Evolutionary conservation across 129 eudicot genomes (phyloP).

Genomic region (Gnaphalium uliginosum): DNA sequence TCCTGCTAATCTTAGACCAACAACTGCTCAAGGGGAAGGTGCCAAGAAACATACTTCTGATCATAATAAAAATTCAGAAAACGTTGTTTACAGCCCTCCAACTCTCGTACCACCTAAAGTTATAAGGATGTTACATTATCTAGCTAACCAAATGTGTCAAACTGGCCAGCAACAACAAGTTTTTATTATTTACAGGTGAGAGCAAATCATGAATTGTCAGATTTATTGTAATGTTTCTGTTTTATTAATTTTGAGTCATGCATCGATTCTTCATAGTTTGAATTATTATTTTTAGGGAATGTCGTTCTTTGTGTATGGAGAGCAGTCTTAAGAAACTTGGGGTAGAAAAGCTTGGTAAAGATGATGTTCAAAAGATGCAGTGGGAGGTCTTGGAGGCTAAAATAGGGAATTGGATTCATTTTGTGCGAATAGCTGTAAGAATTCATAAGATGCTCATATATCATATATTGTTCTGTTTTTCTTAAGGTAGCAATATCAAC

Average conservation of each 20-base stretch:
- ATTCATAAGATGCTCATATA: background rate
- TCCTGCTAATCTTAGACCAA: constrained; percentile 62
- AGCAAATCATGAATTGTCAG: background rate
- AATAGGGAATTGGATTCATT: constrained; percentile 94
- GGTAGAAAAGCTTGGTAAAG: constrained; percentile 83
- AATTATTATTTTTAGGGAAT: constrained; percentile 52
- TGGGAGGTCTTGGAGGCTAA: constrained; percentile 96
- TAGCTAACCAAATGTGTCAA: constrained; percentile 75
- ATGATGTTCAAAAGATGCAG: constrained; percentile 93
- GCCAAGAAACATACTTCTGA: constrained; percentile 48
- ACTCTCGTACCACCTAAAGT: constrained; percentile 68
- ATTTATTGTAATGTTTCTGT: background rate
- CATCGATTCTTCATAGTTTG: constrained; percentile 1
- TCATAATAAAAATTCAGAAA: constrained; percentile 51
- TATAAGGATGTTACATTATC: constrained; percentile 64
- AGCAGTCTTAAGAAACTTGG: constrained; percentile 78
- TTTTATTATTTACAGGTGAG: constrained; percentile 57
- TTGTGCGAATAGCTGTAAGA: constrained; percentile 73
- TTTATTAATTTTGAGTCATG: background rate
- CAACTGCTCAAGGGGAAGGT: constrained; percentile 48
- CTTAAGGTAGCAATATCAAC: background rate
- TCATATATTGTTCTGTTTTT: background rate
- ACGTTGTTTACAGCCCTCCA: constrained; percentile 50
- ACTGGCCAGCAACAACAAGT: constrained; percentile 84
- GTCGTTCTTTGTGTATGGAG: constrained; percentile 67